These are phyloP conservation scores for Panus rudis DNA, from an alignment of 768 basidiomycete genomes.

Conservation along the genomic window DNA sequence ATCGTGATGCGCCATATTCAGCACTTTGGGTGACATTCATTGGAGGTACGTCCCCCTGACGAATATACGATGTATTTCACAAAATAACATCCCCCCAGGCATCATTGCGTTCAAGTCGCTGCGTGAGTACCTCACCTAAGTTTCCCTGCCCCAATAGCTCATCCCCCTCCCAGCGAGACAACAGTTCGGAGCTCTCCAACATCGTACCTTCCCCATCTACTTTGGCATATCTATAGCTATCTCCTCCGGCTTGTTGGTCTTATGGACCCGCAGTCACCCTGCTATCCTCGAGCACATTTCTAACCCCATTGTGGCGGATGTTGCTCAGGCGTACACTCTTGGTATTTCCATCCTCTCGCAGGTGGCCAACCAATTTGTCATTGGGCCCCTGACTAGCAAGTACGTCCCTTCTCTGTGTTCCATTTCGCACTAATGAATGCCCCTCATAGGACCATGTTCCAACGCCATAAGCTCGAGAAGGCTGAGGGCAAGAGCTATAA, in stretches of 20 bases:
- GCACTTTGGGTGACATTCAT: conserved; percentile 64
- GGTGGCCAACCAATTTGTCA: conserved; percentile 54
- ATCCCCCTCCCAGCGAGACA: conserved; percentile 44
- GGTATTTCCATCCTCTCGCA: conserved; percentile 41
- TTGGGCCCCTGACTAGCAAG: conserved; percentile 72
- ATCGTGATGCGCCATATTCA: conserved; percentile 7
- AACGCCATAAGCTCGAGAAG: conserved; percentile 68
- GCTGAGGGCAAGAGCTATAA: conserved; percentile 62
- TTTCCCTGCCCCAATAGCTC: conserved; percentile 8
- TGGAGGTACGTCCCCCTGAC: conserved; percentile 34
- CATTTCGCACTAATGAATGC: background rate
- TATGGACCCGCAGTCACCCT: conserved; percentile 55
- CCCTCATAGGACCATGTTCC: conserved; percentile 58
- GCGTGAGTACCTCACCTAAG: conserved; percentile 34
- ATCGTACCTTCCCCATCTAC: conserved; percentile 69
- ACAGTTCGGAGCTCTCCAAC: conserved; percentile 69
- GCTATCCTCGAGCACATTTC: conserved; percentile 41
- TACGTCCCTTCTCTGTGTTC: conserved; percentile 23
- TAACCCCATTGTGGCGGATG: conserved; percentile 47
- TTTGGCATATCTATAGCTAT: conserved; percentile 54
- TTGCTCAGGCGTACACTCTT: conserved; percentile 58
- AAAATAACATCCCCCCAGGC: conserved; percentile 29
- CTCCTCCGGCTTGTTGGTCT: conserved; percentile 45
- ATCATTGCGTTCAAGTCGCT: conserved; percentile 54
- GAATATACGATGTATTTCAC: background rate